Evolutionary conservation across 179 eudicot genomes (phyloP), one percentile per base, ranked within the genome.

Genomic region (Silene noctiflora): DNA sequence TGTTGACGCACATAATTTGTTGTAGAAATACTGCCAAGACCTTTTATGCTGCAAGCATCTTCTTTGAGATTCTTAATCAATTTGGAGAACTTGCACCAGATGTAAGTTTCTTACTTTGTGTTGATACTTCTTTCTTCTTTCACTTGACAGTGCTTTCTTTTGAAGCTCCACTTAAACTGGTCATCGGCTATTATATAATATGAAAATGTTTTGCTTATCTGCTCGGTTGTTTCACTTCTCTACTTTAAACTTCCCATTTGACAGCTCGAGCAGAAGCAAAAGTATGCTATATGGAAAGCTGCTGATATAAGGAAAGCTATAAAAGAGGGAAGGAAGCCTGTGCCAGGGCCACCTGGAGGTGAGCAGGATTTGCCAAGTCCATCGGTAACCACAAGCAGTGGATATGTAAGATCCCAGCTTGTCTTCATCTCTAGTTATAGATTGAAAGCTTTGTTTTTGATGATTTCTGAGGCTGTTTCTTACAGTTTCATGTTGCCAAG

Each of bases 201-300:
- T 3, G 24, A 42, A 39, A 4, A 13, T 74, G 67, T 48, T n/a
- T 22, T 10, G 16, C 42, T 58, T 78, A 31, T 61, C 67, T 76
- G 72, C 14, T 67, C 22, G 17, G 51, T 55, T 25, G 9, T 63
- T 17, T 56, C 44, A 24, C 65, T 29, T 67, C 42, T 53, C 3
- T 69, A 65, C 20, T 44, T 20, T 46, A 46, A 20, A 16, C 24
- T 19, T 67, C 19, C 71, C 76, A 6, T 72, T 72, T 25, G 73
- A 86, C 86, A 94, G 97, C 88, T 94, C 76, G 93, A 92, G 80
- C 98, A 94, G 86, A 94, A 94, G 86, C 98, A 94, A 80, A 94
- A 92, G 77, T 94, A 94, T 86, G 98, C 98, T 72, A 90, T 78
- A 44, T 94, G 97, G 98, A 94, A 94, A 86, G 98, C 98, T 31